Conservation (phyloP, 345 rosid species). For the Arabidopsis arenosa region DNA sequence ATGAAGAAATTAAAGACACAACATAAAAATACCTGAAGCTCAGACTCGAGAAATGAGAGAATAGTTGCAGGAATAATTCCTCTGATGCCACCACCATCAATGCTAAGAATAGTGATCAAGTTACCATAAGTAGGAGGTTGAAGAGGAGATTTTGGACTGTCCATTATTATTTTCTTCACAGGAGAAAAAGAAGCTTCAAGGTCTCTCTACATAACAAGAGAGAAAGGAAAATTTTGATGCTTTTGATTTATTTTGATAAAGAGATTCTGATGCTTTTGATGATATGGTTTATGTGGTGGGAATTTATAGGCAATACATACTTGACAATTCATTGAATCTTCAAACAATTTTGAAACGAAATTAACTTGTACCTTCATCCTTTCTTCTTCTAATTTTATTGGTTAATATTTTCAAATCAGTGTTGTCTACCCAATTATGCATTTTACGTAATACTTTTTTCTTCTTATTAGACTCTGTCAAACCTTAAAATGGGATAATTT, state of each 20-base stretch:
- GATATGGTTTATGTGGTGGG: constrained; percentile 7
- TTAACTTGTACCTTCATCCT: constrained; percentile 2
- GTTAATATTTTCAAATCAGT: not conserved
- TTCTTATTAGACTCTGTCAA: not conserved
- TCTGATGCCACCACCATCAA: constrained; percentile 74
- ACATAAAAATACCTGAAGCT: constrained; percentile 53
- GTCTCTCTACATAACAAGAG: too few species aligned
- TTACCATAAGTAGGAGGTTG: constrained; percentile 56
- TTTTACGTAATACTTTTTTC: not conserved
- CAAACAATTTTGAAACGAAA: not conserved
- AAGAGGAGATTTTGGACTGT: constrained; percentile 48
- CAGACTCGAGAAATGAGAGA: constrained; percentile 59
- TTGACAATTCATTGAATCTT: not conserved
- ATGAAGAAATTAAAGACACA: not conserved
- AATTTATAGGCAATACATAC: not conserved
- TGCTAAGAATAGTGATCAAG: constrained; percentile 63
- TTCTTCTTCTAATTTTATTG: not conserved
- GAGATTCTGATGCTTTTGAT: constrained; percentile 7
- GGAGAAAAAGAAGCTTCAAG: not conserved
- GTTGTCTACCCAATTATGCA: not conserved
- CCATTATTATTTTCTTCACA: constrained; percentile 17
- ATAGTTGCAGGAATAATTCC: constrained; percentile 65
- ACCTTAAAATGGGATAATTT: not conserved
- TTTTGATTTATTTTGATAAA: too few species aligned
- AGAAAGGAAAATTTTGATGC: too few species aligned